Conservation (phyloP, 768 basidiomycete genomes). For the Hericium rajendrae region DNA sequence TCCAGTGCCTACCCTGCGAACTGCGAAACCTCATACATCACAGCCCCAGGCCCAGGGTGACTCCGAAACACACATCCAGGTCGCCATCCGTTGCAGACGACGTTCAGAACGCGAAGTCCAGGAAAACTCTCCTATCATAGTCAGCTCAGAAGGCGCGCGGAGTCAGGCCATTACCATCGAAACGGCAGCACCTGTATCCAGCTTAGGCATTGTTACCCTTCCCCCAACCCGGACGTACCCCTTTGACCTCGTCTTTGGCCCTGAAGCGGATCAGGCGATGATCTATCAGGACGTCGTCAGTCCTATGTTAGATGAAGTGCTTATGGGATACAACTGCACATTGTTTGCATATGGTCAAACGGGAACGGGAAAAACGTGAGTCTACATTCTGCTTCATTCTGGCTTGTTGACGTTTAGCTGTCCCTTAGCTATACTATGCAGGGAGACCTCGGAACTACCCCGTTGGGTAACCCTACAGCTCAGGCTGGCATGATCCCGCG, state of each 20-base stretch:
- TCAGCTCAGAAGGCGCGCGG: constrained; percentile 67
- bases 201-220: constrained; percentile 63
- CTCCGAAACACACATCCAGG: constrained; percentile 80
- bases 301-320: constrained; percentile 89
- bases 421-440: constrained; percentile 84
- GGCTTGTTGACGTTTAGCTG: neutral
- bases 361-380: constrained; percentile 96
- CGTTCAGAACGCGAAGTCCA: constrained; percentile 80
- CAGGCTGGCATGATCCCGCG: constrained; percentile 96
- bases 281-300: constrained; percentile 90
- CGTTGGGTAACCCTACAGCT: constrained; percentile 78
- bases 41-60: constrained; percentile 23
- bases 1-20: constrained; percentile 4
- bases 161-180: constrained; percentile 75
- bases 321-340: constrained; percentile 94
- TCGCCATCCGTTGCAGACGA: constrained; percentile 82
- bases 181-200: constrained; percentile 57
- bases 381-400: constrained; percentile 2
- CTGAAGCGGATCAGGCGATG: constrained; percentile 91
- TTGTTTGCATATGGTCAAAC: constrained; percentile 98
- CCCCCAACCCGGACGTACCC: constrained; percentile 80
- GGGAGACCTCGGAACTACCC: constrained; percentile 77
- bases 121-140: constrained; percentile 82
- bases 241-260: constrained; percentile 93
- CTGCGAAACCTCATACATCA: constrained; percentile 12